phyloP scores from a whole-genome alignment of 2,329 filamentous ascomycete species.

The Claviceps sp. region DNA sequence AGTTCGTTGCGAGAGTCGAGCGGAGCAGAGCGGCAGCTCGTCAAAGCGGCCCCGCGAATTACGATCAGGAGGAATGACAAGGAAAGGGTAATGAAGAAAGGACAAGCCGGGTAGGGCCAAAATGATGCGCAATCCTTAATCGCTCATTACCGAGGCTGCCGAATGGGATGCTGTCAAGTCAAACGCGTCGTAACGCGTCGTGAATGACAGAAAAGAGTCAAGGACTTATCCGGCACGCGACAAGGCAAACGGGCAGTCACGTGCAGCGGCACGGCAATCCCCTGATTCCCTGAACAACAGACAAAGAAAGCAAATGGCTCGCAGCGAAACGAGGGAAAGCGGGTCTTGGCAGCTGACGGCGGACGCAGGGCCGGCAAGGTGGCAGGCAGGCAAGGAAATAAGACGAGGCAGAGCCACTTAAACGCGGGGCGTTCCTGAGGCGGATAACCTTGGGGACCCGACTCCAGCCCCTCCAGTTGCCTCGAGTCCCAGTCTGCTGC shows the following conservation, averaged over 20 bases:
- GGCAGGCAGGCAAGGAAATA: not conserved
- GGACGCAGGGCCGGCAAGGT: not conserved
- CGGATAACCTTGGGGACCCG: not conserved
- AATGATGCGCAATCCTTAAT: not conserved
- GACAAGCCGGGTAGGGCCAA: not conserved
- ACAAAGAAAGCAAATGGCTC: not conserved
- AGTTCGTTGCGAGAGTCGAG: not conserved
- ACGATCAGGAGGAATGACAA: too few species aligned
- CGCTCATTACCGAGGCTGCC: not conserved
- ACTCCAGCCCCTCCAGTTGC: too few species aligned
- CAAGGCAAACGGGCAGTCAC: constrained; percentile 14
- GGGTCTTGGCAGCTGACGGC: not conserved
- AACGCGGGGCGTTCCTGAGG: constrained; percentile 24
- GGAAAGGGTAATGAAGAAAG: not conserved
- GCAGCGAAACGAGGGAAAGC: not conserved
- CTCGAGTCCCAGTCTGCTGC: too few species aligned
- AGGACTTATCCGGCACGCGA: not conserved
- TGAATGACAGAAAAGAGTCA: too few species aligned
- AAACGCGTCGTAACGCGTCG: not conserved
- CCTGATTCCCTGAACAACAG: not conserved
- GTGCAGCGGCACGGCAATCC: constrained; percentile 6
- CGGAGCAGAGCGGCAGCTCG: too few species aligned
- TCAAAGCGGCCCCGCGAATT: too few species aligned
- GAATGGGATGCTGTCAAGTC: too few species aligned
- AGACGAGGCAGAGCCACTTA: constrained; percentile 12